phyloP scores from a whole-genome alignment of 345 rosid species.

The Lepidium sativum region DNA sequence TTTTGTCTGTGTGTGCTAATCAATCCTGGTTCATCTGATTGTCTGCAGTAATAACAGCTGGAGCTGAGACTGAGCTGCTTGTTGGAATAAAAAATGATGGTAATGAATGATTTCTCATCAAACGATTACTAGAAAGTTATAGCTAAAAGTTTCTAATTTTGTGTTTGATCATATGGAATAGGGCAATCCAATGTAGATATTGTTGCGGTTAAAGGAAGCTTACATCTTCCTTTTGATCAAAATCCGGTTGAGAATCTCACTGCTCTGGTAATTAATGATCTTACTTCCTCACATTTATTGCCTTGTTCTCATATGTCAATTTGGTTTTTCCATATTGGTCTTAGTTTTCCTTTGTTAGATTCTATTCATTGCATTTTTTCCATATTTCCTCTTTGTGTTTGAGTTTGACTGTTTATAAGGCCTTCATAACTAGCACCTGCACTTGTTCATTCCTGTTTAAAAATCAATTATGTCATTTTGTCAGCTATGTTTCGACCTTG shows the following conservation, averaged over 20 bases:
- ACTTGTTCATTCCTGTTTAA: neutral
- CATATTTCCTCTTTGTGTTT: too few species aligned
- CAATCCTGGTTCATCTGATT: neutral
- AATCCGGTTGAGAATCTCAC: constrained; percentile 72
- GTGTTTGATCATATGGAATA: constrained; percentile 27
- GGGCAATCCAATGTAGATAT: constrained; percentile 55
- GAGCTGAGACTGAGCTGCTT: constrained; percentile 68
- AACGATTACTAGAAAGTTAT: neutral
- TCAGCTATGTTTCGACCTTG: neutral
- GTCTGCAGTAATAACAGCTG: constrained; percentile 62
- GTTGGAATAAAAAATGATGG: constrained; percentile 89
- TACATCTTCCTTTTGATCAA: constrained; percentile 81
- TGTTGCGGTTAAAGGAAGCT: constrained; percentile 63
- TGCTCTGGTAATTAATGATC: constrained; percentile 47
- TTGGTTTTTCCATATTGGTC: neutral
- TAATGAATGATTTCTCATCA: constrained; percentile 17
- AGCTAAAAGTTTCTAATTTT: neutral
- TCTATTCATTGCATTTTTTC: neutral
- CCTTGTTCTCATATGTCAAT: neutral
- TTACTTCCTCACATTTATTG: neutral
- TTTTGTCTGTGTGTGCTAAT: neutral
- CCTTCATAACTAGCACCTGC: neutral
- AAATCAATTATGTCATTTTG: neutral
- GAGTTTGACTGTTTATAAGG: too few species aligned
- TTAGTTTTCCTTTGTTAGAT: neutral